Percentiles rank a stretch among this genome's conserved stretches.
Evolutionary conservation across 2,329 filamentous ascomycete genomes (phyloP).

Genomic region (Monosporascus sp.): DNA sequence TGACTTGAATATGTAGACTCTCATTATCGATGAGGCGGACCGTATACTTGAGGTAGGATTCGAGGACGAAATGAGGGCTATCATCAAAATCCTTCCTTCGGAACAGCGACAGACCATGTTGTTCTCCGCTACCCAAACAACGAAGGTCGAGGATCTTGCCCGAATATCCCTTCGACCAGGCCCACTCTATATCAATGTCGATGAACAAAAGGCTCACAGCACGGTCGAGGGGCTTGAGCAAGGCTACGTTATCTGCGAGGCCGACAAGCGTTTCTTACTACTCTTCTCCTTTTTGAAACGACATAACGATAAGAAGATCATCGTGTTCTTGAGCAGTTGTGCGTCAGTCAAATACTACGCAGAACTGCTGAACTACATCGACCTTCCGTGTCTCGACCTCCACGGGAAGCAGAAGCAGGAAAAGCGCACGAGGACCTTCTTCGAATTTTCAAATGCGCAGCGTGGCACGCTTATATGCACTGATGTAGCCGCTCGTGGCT

Average conservation of each 20-base stretch:
- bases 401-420: constrained; percentile 98
- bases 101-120: constrained; percentile 90
- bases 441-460: constrained; percentile 82
- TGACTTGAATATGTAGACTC: constrained; percentile 87
- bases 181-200: constrained; percentile 95
- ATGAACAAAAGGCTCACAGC: constrained; percentile 80
- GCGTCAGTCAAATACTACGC: constrained; percentile 94
- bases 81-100: constrained; percentile 87
- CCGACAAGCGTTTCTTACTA: constrained; percentile 85
- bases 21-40: constrained; percentile 96
- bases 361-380: constrained; percentile 95
- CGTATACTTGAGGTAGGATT: constrained; percentile 96
- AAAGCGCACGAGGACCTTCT: constrained; percentile 98
- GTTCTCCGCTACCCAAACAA: constrained; percentile 98
- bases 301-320: constrained; percentile 92
- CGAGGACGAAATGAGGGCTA: constrained; percentile 96
- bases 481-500: constrained; percentile 88
- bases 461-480: constrained; percentile 91
- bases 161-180: constrained; percentile 87
- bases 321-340: constrained; percentile 92
- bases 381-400: constrained; percentile 62
- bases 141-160: constrained; percentile 95
- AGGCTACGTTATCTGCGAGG: constrained; percentile 90
- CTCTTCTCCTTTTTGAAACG: constrained; percentile 92
- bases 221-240: constrained; percentile 94